A percentile compares a stretch with the other conserved stretches of the same genome.
phyloP scores from a whole-genome alignment of 1,139 yeast species.

The Diutina neorugosa region DNA sequence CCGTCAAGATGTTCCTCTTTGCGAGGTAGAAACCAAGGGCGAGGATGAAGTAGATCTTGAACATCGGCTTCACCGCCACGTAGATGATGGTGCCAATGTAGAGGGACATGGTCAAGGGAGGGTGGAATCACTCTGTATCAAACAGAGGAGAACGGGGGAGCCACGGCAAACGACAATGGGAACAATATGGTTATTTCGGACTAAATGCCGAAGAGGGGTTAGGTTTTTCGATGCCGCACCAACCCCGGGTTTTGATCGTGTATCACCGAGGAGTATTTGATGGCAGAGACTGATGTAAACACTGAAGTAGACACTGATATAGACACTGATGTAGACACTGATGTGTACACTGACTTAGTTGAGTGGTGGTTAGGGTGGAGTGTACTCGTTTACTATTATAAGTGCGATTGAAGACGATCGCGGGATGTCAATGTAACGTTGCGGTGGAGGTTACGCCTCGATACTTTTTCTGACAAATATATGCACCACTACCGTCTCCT shows the following conservation, averaged over 20 bases:
- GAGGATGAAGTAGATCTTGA: conserved; percentile 72
- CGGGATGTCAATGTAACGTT: no score
- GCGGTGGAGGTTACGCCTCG: no score
- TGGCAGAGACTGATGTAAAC: background rate
- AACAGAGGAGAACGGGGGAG: background rate
- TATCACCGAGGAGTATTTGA: no score
- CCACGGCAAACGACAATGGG: background rate
- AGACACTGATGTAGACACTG: no score
- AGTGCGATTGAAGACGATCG: no score
- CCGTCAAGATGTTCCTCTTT: conserved; percentile 51
- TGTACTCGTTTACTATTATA: no score
- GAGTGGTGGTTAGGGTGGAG: no score
- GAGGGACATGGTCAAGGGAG: conserved; percentile 6
- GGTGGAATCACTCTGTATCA: background rate
- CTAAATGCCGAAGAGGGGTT: background rate
- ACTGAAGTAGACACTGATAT: no score
- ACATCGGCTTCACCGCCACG: conserved; percentile 74
- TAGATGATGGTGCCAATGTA: conserved; percentile 62
- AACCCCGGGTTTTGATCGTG: no score
- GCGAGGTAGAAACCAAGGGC: conserved; percentile 61
- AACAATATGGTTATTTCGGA: no score
- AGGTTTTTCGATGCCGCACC: background rate
- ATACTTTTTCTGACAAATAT: no score
- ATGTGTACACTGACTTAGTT: background rate
- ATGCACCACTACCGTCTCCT: no score